Conservation (phyloP, 148 eudicot genomes). For the Cornus florida region DNA sequence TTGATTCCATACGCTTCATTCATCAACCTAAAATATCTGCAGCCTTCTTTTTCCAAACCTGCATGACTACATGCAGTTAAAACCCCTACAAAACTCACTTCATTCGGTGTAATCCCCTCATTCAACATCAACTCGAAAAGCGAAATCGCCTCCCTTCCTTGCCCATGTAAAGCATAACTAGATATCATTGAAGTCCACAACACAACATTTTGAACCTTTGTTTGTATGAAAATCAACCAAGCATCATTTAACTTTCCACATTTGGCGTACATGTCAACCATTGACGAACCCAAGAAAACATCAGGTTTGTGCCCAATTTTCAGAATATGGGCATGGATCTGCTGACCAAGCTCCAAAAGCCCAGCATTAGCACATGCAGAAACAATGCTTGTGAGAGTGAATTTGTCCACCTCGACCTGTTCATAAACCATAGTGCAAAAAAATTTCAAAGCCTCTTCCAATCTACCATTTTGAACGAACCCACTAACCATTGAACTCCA, state of each 20-base stretch:
- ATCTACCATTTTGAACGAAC: slow-evolving; percentile 56
- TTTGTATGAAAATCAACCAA: slow-evolving; percentile 41
- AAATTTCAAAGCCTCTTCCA: slow-evolving; percentile 55
- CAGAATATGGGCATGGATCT: slow-evolving; percentile 51
- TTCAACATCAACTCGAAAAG: slow-evolving; percentile 59
- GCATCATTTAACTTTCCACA: slow-evolving; percentile 72
- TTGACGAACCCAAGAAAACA: slow-evolving; percentile 53
- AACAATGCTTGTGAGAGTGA: slow-evolving; percentile 60
- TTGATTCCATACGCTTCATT: slow-evolving; percentile 50
- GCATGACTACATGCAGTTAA: slow-evolving; percentile 75
- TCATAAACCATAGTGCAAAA: slow-evolving; percentile 53
- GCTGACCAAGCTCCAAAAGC: slow-evolving; percentile 70
- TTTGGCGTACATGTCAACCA: slow-evolving; percentile 89
- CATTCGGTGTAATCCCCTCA: slow-evolving; percentile 65
- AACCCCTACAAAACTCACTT: slow-evolving; percentile 62
- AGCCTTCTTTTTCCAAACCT: slow-evolving; percentile 70
- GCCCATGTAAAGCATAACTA: slow-evolving; percentile 65
- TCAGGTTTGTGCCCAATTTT: slow-evolving; percentile 56
- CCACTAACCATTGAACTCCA: slow-evolving; percentile 71
- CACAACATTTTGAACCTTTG: slow-evolving; percentile 48
- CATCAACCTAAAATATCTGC: slow-evolving; percentile 58
- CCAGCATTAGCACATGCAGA: slow-evolving; percentile 62
- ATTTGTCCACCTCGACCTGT: slow-evolving; percentile 48
- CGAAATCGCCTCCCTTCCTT: slow-evolving; percentile 54
- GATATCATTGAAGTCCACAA: slow-evolving; percentile 73